Conservation (phyloP, 176 grass and related monocot species). For the Lolium multiflorum region DNA sequence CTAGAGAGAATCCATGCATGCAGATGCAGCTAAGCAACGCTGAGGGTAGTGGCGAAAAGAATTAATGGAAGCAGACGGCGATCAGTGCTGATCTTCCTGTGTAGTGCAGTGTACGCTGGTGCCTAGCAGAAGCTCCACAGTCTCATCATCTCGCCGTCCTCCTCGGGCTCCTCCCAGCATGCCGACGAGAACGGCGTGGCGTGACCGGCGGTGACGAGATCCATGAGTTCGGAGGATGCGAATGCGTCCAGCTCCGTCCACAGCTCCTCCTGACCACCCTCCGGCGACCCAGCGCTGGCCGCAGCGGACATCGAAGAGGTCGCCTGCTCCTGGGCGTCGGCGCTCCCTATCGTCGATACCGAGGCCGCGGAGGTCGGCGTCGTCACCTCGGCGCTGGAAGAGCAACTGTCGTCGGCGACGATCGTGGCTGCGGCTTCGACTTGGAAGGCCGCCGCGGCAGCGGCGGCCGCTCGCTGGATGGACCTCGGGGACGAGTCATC, state of each 20-base stretch:
- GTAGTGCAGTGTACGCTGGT: not conserved
- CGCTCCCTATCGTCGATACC: conserved; percentile 19
- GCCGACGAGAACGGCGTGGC: conserved; percentile 30
- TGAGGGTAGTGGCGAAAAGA: not conserved
- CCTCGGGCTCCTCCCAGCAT: conserved; percentile 60
- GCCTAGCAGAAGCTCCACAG: conserved; percentile 66
- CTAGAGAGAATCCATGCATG: not conserved
- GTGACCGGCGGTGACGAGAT: conserved; percentile 39
- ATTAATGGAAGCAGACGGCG: conserved; percentile 10
- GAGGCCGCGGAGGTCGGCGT: conserved; percentile 31
- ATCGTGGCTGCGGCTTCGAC: not conserved
- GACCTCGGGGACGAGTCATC: conserved; percentile 76
- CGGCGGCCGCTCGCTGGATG: conserved; percentile 72
- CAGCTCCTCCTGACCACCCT: conserved; percentile 30
- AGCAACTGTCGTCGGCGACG: conserved; percentile 41
- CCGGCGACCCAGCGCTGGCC: conserved; percentile 31
- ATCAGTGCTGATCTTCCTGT: not conserved
- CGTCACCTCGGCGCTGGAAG: conserved; percentile 38
- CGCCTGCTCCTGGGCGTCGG: conserved; percentile 31
- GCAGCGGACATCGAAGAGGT: conserved; percentile 28
- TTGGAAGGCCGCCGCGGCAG: conserved; percentile 54
- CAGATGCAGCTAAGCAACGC: not conserved
- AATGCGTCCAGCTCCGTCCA: conserved; percentile 57
- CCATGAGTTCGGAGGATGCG: conserved; percentile 52
- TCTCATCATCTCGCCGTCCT: conserved; percentile 63